phyloP scores from a whole-genome alignment of 805 yeast species.

The Myxozyma melibiosi region DNA sequence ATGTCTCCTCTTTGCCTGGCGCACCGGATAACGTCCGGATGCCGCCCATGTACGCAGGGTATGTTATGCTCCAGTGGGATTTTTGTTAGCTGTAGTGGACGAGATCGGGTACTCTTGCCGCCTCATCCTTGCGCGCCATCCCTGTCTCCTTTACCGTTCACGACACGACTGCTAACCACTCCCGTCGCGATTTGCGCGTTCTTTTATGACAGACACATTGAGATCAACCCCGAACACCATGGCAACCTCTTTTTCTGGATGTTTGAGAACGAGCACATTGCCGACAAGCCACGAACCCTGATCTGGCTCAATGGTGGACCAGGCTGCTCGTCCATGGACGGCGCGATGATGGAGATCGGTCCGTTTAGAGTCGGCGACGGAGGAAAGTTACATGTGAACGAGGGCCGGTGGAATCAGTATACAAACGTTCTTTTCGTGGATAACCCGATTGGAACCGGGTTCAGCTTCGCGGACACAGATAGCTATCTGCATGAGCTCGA shows the following conservation, averaged over 20 bases:
- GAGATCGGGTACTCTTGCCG: constrained; percentile 52
- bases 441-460: constrained; percentile 95
- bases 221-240: constrained; percentile 54
- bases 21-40: constrained; percentile 33
- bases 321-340: constrained; percentile 98
- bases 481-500: constrained; percentile 45
- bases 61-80: constrained; percentile 28
- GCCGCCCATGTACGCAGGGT: constrained; percentile 54
- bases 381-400: constrained; percentile 54
- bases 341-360: constrained; percentile 89
- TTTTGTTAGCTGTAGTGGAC: background rate
- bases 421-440: constrained; percentile 85
- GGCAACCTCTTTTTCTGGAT: constrained; percentile 80
- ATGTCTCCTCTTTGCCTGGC: constrained; percentile 43
- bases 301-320: constrained; percentile 99
- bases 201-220: constrained; percentile 52
- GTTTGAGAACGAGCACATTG: constrained; percentile 45
- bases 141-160: background rate
- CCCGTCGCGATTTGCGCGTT: background rate
- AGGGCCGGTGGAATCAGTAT: constrained; percentile 81
- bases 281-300: constrained; percentile 42
- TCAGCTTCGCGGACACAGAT: constrained; percentile 59
- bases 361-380: constrained; percentile 68
- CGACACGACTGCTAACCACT: background rate
- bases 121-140: background rate